These are phyloP conservation scores for Arabidopsis thaliana DNA, from an alignment of 345 rosid genomes.

Conservation along the genomic window DNA sequence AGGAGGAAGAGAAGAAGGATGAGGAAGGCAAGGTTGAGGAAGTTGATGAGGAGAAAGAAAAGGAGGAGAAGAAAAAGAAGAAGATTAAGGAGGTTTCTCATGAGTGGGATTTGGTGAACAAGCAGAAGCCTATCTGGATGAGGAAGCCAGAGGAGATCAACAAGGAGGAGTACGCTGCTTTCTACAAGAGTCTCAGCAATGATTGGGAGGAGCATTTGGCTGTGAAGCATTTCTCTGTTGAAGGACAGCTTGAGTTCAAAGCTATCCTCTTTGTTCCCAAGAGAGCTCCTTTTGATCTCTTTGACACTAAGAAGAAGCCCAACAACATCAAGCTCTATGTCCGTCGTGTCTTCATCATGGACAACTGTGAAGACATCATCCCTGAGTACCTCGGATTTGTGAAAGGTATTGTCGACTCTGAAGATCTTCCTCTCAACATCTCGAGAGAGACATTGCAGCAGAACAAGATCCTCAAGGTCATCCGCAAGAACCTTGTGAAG, in stretches of 20 bases:
- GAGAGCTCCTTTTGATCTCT: constrained; percentile 91
- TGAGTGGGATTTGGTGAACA: constrained; percentile 85
- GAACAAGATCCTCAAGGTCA: constrained; percentile 92
- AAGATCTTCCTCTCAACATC: constrained; percentile 90
- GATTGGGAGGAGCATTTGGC: constrained; percentile 95
- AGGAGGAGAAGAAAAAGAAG: constrained; percentile 84
- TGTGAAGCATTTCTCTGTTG: constrained; percentile 93
- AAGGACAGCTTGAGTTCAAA: constrained; percentile 94
- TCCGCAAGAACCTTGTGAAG: constrained; percentile 91
- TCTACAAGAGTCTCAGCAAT: constrained; percentile 91
- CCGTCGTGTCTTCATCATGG: constrained; percentile 93
- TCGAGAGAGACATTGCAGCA: constrained; percentile 85
- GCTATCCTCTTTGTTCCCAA: constrained; percentile 88
- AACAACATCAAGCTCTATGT: constrained; percentile 95
- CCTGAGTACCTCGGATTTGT: constrained; percentile 87
- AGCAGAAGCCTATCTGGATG: constrained; percentile 98
- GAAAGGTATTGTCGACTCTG: constrained; percentile 90
- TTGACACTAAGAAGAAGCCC: constrained; percentile 89
- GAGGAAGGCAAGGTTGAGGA: constrained; percentile 89
- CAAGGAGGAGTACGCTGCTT: constrained; percentile 91
- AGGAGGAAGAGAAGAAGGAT: constrained; percentile 82
- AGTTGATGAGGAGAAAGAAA: constrained; percentile 73
- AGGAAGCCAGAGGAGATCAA: constrained; percentile 91
- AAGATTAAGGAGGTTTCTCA: constrained; percentile 92
- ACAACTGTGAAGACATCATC: constrained; percentile 89